A percentile compares a stretch with the other conserved stretches of the same genome.
These are phyloP conservation scores for Zarea fungicola DNA, from an alignment of 2,329 filamentous ascomycete genomes.

Conservation along the genomic window DNA sequence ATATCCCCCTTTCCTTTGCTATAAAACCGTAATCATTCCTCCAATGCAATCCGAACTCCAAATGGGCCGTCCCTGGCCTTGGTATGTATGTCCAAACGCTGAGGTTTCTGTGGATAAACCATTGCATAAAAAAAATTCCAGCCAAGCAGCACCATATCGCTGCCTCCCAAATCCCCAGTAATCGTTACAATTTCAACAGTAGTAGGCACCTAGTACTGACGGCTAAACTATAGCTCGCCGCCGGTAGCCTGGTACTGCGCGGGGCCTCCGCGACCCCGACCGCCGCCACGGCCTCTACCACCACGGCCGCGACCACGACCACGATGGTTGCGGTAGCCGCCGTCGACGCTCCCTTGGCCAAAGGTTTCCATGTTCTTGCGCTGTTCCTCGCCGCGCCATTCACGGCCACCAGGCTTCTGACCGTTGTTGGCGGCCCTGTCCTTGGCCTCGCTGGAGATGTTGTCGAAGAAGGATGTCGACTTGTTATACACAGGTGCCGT, in stretches of 20 bases:
- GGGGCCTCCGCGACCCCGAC: conserved; percentile 31
- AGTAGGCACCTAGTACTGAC: not conserved
- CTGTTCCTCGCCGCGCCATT: conserved; percentile 89
- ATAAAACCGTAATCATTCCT: not conserved
- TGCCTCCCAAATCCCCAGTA: conserved; percentile 1
- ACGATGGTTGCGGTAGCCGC: conserved; percentile 69
- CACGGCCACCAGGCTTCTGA: conserved; percentile 68
- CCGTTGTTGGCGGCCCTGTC: conserved; percentile 72
- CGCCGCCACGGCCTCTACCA: conserved; percentile 37
- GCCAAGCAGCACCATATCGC: conserved; percentile 10
- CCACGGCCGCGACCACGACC: conserved; percentile 73
- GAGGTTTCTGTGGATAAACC: not conserved
- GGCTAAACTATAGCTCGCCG: conserved; percentile 7
- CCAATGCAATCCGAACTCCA: conserved; percentile 12
- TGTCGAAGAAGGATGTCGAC: conserved; percentile 89
- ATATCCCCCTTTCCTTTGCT: not conserved
- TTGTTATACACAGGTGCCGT: conserved; percentile 71
- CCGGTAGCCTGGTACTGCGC: conserved; percentile 25
- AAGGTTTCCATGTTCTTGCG: conserved; percentile 97
- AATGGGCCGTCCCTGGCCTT: conserved; percentile 6
- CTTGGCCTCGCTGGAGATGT: conserved; percentile 90
- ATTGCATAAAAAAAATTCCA: not conserved
- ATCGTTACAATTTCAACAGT: conserved; percentile 1
- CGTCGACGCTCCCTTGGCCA: conserved; percentile 91
- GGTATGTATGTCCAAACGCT: conserved; percentile 11